A percentile compares a stretch with the other conserved stretches of the same genome.
Evolutionary conservation across 164 flowering plant species (phyloP).

Genomic region (Piper longum): DNA sequence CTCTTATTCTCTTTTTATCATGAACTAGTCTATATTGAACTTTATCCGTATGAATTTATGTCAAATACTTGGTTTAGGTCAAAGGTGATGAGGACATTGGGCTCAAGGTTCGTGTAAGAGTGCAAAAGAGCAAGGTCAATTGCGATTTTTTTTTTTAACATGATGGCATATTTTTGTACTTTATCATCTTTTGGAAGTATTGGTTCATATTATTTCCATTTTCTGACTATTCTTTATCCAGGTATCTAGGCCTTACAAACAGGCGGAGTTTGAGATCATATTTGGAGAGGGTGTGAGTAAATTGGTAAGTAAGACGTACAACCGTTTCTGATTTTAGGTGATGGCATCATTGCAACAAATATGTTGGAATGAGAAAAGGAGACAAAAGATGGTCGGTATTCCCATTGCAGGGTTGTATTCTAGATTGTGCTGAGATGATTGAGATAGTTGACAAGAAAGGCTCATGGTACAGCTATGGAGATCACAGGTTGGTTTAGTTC

Average conservation of each 20-base stretch:
- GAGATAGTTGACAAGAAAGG: slow-evolving; percentile 75
- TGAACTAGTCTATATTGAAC: too few relatives aligned
- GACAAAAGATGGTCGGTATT: too few relatives aligned
- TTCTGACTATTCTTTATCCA: slow-evolving; percentile 13
- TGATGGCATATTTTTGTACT: background rate
- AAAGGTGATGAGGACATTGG: slow-evolving; percentile 96
- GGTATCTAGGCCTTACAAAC: slow-evolving; percentile 72
- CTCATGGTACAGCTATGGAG: slow-evolving; percentile 95
- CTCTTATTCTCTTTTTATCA: too few relatives aligned
- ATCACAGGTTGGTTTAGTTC: slow-evolving; percentile 48
- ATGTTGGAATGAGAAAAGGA: too few relatives aligned
- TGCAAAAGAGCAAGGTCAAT: slow-evolving; percentile 88
- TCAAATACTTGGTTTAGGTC: slow-evolving; percentile 18
- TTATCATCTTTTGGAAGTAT: background rate
- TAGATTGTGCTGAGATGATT: slow-evolving; percentile 92
- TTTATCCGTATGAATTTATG: too few relatives aligned
- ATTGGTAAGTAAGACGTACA: slow-evolving; percentile 39
- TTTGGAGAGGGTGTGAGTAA: slow-evolving; percentile 85
- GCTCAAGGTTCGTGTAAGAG: slow-evolving; percentile 75
- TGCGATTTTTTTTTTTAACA: too few relatives aligned
- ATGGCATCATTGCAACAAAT: too few relatives aligned
- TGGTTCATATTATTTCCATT: background rate
- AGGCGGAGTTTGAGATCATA: too few relatives aligned
- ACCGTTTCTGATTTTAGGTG: too few relatives aligned
- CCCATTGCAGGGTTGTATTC: slow-evolving; percentile 62